Base-by-base conservation (phyloP, 495 filamentous ascomycete species). In the Hypoxylon intermedium region DNA sequence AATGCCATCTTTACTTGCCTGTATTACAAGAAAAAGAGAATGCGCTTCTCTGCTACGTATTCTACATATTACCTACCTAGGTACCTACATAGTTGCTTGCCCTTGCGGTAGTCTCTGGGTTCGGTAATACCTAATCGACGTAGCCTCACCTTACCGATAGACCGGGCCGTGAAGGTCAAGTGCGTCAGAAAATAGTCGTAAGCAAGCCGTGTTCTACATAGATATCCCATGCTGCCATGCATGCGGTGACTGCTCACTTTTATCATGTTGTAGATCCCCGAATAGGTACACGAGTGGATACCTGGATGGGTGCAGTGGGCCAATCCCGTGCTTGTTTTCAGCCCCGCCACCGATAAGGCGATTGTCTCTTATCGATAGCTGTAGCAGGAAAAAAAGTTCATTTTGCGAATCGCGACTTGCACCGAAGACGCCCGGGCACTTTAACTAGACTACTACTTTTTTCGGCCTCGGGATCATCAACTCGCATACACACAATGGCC, bases 401-500 rank as follows among this genome's bases (percentile, higher is more conserved):
- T 48, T 31, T 65, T 57, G 40, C 50, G 47, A 47, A 53, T 63
- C 34, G 59, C 47, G 36, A 52, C 42, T 47, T 38, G 33, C 51
- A 53, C 38, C 53, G 24, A 18, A 42, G 16, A 24, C 13, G 11
- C 24, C 41, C 11, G 11, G 46, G 9, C 20, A 16, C 43, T 24
- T 4, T 24, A 40, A 16, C 34, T 18, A 9, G 18, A 19, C 47
- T 19, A 40, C n/a, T 18, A 3, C 21, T 9, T 5, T 11, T 6
- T 15, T 33, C 44, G 34, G 9, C 9, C 36, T 38, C 36, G 9
- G 6, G 15, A 33, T 12, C 18, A 51, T 36, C 20, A 1, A 41
- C 49, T 34, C 33, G 9, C 24, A 40, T 33, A 19, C 45, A 47
- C 63, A 82, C 72, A 54, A 98, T 98, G 94, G 90, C 93, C 15